Conservation (phyloP, 805 yeast genomes). For the Grigorovia transvaalensis region DNA sequence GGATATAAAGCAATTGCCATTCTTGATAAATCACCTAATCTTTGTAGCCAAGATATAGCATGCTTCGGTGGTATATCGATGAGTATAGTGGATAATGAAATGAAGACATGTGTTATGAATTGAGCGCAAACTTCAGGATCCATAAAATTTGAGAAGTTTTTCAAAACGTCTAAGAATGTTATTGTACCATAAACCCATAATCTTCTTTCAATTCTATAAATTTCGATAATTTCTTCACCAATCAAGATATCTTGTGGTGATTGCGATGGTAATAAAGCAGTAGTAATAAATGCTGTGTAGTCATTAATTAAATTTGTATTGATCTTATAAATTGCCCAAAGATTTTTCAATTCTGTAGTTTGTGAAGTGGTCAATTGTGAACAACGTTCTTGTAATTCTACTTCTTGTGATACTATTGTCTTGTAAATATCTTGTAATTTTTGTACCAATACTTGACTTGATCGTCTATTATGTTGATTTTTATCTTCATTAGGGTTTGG, state of each 20-base stretch:
- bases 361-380: conserved; percentile 46
- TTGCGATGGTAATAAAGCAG: conserved; percentile 63
- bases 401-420: conserved; percentile 55
- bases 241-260: conserved; percentile 32
- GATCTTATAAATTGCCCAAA: conserved; percentile 64
- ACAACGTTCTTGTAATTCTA: conserved; percentile 61
- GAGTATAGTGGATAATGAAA: conserved; percentile 34
- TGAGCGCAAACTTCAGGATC: conserved; percentile 74
- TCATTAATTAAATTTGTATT: conserved; percentile 57
- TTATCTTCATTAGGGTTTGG: conserved; percentile 13
- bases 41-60: conserved; percentile 58
- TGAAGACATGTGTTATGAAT: conserved; percentile 62
- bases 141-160: conserved; percentile 61
- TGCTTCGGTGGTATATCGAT: conserved; percentile 30
- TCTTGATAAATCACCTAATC: conserved; percentile 73
- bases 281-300: conserved; percentile 60
- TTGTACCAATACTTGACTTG: conserved; percentile 45
- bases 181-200: conserved; percentile 84
- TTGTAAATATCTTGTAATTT: conserved; percentile 69
- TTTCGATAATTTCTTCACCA: conserved; percentile 66
- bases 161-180: conserved; percentile 65
- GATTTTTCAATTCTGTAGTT: conserved; percentile 47
- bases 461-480: conserved; percentile 15
- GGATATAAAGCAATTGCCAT: conserved; percentile 83
- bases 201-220: conserved; percentile 67